Percentiles rank a stretch among this genome's conserved stretches.
Evolutionary conservation across 306 rosid genomes (phyloP).

Genomic region (Prosopis cineraria): DNA sequence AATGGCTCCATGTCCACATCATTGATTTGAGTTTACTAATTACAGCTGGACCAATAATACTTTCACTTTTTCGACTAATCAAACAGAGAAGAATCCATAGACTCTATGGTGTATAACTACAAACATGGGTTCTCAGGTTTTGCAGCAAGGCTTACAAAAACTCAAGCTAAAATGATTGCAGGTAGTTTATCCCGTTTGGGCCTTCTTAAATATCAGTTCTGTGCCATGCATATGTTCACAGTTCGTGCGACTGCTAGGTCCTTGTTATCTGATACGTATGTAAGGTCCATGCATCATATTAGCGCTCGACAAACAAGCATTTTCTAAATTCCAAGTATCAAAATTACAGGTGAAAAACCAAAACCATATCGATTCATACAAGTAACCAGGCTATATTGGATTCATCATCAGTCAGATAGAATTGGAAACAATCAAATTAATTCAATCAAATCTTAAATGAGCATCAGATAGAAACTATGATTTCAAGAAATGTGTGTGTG

Average conservation of each 20-base stretch:
- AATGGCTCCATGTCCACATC: not conserved
- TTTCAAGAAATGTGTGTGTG: not conserved
- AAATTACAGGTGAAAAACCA: not conserved
- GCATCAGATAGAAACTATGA: not conserved
- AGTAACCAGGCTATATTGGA: not conserved
- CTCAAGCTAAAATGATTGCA: slow-evolving; percentile 41
- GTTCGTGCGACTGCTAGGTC: not conserved
- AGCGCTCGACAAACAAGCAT: not conserved
- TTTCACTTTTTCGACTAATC: not conserved
- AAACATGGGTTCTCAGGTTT: slow-evolving; percentile 48
- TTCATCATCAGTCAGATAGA: not conserved
- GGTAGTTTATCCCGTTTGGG: slow-evolving; percentile 1
- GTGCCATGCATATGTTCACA: not conserved
- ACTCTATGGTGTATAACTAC: slow-evolving; percentile 44
- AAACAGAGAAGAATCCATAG: slow-evolving; percentile 39
- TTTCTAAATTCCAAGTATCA: not conserved
- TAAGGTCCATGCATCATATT: not conserved
- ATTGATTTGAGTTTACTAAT: not conserved
- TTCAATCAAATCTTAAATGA: not conserved
- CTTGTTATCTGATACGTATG: not conserved
- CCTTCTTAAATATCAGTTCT: not conserved
- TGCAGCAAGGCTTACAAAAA: slow-evolving; percentile 43
- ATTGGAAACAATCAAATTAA: not conserved
- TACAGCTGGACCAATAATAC: slow-evolving; percentile 18
- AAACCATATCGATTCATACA: not conserved